Base-by-base conservation (phyloP, 441 rosid genomes). In the Jatropha podagrica region DNA sequence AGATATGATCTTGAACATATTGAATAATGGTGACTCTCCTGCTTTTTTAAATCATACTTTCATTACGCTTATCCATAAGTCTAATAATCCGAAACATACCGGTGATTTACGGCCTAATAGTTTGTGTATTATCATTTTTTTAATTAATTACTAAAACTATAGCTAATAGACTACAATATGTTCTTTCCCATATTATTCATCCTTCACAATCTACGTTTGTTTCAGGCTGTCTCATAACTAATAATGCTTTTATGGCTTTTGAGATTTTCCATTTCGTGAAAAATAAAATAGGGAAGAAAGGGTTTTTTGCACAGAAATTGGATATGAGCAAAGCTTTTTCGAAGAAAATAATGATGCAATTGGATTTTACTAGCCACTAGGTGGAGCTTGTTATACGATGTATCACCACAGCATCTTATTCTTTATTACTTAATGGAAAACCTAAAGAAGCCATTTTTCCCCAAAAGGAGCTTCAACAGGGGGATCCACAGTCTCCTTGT, bases 291-390 rank as follows among this genome's bases (percentile, higher is more conserved):
- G 0, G 55, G 46, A 23, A 10, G 0, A 44, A 67, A 23, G 32
- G 72, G 5, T 26, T 3, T 12, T 23, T 51, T 40, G 41, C 2
- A 2, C 10, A 49, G 10, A 68, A 68, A 10, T 40, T 68, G 2
- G 59, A 68, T 14, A 68, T 68, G 59, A 51, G 42, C 1, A 68
- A 68, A 26, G 72, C 72, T 1, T 68, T 49, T 20, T 26, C 8
- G 41, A 9, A 32, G 32, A 32, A 2, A 32, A 32, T 2, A 32
- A 32, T 32, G 32, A 32, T 32, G 32, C 2, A 32, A 2, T 32
- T 32, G 32, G 32, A 2, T 32, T 32, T 32, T 2, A 32, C 1
- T 32, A 32, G 32, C 2, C 32, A 32, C 2, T 32, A 2, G 32
- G 32, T 32, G 32, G 32, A 42, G 46, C 46, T 42, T 1, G 4